Evolutionary conservation across 2,329 filamentous ascomycete species (phyloP).

Genomic region (Paecilomyces fulvus): DNA sequence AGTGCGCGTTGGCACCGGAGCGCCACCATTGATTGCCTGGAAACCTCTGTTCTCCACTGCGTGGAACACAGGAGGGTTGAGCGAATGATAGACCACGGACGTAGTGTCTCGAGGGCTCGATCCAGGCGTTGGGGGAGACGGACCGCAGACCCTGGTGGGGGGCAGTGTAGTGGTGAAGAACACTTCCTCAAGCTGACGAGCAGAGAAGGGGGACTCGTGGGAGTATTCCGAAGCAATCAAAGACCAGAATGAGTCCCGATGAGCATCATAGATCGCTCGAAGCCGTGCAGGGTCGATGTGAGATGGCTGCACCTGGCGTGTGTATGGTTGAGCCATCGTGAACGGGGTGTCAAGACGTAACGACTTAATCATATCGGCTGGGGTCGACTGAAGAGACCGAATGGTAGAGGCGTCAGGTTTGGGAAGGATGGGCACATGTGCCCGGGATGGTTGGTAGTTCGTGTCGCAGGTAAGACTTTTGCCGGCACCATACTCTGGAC

Average conservation of each 20-base stretch:
- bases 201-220: slow-evolving; percentile 8
- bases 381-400: slow-evolving; percentile 28
- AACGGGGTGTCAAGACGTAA: slow-evolving; percentile 53
- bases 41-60: slow-evolving; percentile 6
- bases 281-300: slow-evolving; percentile 58
- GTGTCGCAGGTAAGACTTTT: slow-evolving; percentile 1
- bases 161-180: slow-evolving; percentile 10
- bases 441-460: slow-evolving; percentile 10
- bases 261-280: slow-evolving; percentile 59
- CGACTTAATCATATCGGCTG: slow-evolving; percentile 7
- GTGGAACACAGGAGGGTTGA: not conserved
- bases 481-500: slow-evolving; percentile 8
- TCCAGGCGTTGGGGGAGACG: slow-evolving; percentile 15
- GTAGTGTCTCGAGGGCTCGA: slow-evolving; percentile 11
- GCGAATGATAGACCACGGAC: slow-evolving; percentile 6
- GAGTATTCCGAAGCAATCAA: slow-evolving; percentile 61
- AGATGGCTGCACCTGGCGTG: slow-evolving; percentile 27
- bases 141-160: slow-evolving; percentile 1
- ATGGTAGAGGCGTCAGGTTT: slow-evolving; percentile 32
- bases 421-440: slow-evolving; percentile 23
- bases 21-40: slow-evolving; percentile 9
- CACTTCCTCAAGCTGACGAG: slow-evolving; percentile 13
- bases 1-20: not conserved
- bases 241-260: slow-evolving; percentile 65
- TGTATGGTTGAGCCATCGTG: slow-evolving; percentile 23